Conservation (phyloP, 495 filamentous ascomycete species). For the Cetradonia linearis region DNA sequence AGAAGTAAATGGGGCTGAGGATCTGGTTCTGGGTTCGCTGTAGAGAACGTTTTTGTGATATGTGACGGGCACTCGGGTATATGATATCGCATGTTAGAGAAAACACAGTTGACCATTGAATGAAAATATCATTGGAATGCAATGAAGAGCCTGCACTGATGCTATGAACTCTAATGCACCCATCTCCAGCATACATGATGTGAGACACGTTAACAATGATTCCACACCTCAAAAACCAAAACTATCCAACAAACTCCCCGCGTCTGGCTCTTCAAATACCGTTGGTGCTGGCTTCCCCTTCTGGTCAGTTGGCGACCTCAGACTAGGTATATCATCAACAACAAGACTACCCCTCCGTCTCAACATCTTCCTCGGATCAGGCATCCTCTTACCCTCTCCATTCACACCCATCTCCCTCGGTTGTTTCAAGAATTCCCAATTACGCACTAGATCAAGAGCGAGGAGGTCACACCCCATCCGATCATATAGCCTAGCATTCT, state of each 20-base stretch:
- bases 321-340: conserved; percentile 61
- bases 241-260: conserved; percentile 67
- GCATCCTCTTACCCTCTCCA: conserved; percentile 12
- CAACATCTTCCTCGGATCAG: conserved; percentile 58
- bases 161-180: not conserved
- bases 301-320: conserved; percentile 29
- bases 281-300: conserved; percentile 56
- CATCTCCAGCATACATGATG: not conserved
- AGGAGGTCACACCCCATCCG: conserved; percentile 96
- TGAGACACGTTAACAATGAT: not conserved
- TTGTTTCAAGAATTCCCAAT: conserved; percentile 69
- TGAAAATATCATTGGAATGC: not conserved
- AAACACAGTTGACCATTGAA: not conserved
- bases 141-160: not conserved
- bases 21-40: not conserved
- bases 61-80: too few relatives aligned
- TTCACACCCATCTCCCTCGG: conserved; percentile 20
- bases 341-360: conserved; percentile 66
- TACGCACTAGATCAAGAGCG: conserved; percentile 73
- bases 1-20: not conserved
- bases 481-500: conserved; percentile 79
- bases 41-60: too few relatives aligned
- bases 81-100: not conserved
- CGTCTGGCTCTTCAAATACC: conserved; percentile 82
- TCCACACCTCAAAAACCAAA: conserved; percentile 51